A percentile compares a stretch with the other conserved stretches of the same genome.
Evolutionary conservation across 176 grass and related monocot genomes (phyloP).

Genomic region (Oryza coarctata): DNA sequence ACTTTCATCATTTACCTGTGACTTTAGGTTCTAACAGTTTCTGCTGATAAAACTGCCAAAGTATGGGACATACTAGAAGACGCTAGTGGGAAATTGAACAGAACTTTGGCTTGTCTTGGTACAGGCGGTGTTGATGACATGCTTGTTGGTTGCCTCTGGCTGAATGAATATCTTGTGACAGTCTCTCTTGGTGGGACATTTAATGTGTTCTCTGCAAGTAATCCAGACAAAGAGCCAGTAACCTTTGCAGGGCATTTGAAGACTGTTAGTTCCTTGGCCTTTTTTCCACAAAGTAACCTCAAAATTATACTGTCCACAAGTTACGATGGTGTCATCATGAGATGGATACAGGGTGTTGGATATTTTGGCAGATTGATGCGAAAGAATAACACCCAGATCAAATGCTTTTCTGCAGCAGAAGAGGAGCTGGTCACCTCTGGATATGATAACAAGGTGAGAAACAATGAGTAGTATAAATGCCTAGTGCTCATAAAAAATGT

Average conservation of each 20-base stretch:
- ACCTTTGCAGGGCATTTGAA: conserved; percentile 97
- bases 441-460: conserved; percentile 92
- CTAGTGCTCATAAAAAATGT: conserved; percentile 12
- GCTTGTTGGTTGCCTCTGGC: conserved; percentile 96
- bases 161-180: conserved; percentile 85
- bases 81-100: conserved; percentile 69
- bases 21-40: conserved; percentile 88
- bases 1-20: conserved; percentile 7
- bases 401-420: conserved; percentile 82
- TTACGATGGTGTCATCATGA: conserved; percentile 92
- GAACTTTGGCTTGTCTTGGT: conserved; percentile 68
- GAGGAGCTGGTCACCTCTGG: conserved; percentile 83
- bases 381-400: conserved; percentile 88
- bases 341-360: conserved; percentile 82
- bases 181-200: conserved; percentile 93
- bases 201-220: conserved; percentile 68
- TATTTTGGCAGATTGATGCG: conserved; percentile 77
- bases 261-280: conserved; percentile 62
- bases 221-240: conserved; percentile 64
- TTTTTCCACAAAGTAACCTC: conserved; percentile 54
- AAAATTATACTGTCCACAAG: conserved; percentile 80
- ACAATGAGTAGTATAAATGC: background rate
- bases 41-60: conserved; percentile 98
- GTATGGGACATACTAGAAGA: conserved; percentile 92
- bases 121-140: conserved; percentile 93